Evolutionary conservation across 176 grass and related monocot species (phyloP).

Genomic region (Aechmea fasciata): DNA sequence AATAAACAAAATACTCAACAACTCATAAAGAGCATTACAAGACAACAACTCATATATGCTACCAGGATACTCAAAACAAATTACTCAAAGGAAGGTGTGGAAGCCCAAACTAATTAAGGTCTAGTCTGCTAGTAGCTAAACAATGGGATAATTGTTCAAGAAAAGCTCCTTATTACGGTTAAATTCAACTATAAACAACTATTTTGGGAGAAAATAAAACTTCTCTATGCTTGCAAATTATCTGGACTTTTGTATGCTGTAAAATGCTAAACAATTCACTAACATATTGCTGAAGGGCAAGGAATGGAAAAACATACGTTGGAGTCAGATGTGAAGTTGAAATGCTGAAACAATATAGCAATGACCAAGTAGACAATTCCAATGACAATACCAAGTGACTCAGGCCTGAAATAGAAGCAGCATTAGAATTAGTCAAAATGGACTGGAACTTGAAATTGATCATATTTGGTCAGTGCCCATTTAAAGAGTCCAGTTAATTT

Average conservation of each 20-base stretch:
- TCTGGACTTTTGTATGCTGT: conserved; percentile 4
- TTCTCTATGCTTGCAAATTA: background rate
- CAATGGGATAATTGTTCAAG: background rate
- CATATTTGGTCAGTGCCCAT: background rate
- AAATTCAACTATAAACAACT: too few species aligned
- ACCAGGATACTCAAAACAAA: too few species aligned
- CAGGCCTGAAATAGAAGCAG: conserved; percentile 54
- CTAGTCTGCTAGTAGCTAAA: too few species aligned
- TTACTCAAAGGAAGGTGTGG: too few species aligned
- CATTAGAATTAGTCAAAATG: conserved; percentile 14
- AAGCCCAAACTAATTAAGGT: too few species aligned
- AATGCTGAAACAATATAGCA: conserved; percentile 93
- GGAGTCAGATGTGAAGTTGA: conserved; percentile 73
- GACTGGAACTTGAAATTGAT: background rate
- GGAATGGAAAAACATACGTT: conserved; percentile 37
- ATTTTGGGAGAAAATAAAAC: too few species aligned
- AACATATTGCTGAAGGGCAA: background rate
- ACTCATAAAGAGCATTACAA: too few species aligned
- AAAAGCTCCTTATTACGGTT: background rate
- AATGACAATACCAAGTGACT: conserved; percentile 83
- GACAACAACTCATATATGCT: too few species aligned
- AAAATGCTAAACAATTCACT: background rate
- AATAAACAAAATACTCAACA: too few species aligned
- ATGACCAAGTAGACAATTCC: conserved; percentile 90
- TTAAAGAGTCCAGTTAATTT: conserved; percentile 7